phyloP scores from a whole-genome alignment of 2,329 filamentous ascomycete genomes.

The Chaetomium globosum region DNA sequence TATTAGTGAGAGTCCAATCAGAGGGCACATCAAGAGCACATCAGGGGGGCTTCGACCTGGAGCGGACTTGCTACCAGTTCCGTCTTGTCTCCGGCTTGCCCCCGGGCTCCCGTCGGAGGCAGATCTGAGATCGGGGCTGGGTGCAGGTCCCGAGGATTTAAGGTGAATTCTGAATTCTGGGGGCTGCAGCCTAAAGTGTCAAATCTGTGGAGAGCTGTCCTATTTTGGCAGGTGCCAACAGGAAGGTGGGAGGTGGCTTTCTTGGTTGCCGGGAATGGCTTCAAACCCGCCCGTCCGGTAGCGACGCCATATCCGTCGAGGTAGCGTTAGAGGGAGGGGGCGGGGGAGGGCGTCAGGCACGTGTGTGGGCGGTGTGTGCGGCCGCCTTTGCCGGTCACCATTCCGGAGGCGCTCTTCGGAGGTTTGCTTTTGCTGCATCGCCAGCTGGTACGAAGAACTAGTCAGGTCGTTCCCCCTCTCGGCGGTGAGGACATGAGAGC shows the following conservation, averaged over 20 bases:
- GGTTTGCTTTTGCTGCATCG: neutral
- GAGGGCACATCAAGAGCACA: neutral
- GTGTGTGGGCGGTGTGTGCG: conserved; percentile 1
- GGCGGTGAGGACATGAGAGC: neutral
- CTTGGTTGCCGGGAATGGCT: conserved; percentile 26
- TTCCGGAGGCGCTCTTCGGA: neutral
- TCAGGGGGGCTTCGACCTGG: no score
- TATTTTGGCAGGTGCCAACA: conserved; percentile 29
- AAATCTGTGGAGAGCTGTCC: conserved; percentile 29
- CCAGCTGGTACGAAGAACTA: neutral
- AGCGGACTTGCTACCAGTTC: conserved; percentile 5
- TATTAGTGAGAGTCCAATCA: neutral
- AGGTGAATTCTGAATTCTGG: conserved; percentile 5
- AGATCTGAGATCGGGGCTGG: conserved; percentile 21
- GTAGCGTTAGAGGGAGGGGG: neutral
- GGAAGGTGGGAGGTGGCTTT: conserved; percentile 24
- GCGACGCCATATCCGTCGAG: conserved; percentile 23
- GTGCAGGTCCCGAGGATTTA: conserved; percentile 26
- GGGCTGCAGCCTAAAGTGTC: conserved; percentile 27
- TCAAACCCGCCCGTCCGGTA: conserved; percentile 28
- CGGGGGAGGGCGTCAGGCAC: neutral
- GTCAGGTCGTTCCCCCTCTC: neutral
- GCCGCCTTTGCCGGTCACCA: neutral
- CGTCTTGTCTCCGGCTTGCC: conserved; percentile 7
- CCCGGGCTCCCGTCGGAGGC: conserved; percentile 1